Conservation (phyloP, 2,329 filamentous ascomycete genomes). For the Exophiala aquamarina region DNA sequence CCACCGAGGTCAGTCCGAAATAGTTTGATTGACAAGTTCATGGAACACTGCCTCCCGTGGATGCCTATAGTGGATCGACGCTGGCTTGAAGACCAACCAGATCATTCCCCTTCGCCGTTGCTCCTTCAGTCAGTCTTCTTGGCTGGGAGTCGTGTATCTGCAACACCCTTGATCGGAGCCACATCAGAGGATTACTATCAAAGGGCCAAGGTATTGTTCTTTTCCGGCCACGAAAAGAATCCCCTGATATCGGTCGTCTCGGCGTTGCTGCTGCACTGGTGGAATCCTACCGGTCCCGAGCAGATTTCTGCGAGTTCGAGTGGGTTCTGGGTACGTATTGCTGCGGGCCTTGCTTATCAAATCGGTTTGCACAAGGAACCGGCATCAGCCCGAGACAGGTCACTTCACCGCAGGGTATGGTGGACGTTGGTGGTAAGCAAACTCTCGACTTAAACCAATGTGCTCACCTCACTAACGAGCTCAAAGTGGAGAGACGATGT, state of each 20-base stretch:
- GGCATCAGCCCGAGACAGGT: not conserved
- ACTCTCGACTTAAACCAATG: not conserved
- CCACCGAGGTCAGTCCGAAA: constrained; percentile 12
- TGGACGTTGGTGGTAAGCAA: constrained; percentile 15
- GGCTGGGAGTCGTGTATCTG: not conserved
- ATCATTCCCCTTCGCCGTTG: constrained; percentile 3
- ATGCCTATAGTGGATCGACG: constrained; percentile 8
- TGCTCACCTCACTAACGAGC: not conserved
- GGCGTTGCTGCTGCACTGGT: constrained; percentile 14
- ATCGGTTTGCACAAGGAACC: constrained; percentile 18
- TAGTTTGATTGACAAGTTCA: constrained; percentile 11
- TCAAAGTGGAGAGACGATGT: constrained; percentile 7
- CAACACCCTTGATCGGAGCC: not conserved
- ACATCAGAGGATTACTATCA: constrained; percentile 13
- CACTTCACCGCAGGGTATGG: constrained; percentile 13
- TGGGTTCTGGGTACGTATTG: constrained; percentile 14
- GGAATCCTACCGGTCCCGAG: constrained; percentile 15
- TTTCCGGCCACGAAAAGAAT: constrained; percentile 13
- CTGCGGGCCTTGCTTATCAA: constrained; percentile 13
- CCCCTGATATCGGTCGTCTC: constrained; percentile 10
- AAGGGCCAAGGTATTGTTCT: constrained; percentile 13
- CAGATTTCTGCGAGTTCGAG: constrained; percentile 14
- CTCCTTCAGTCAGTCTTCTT: constrained; percentile 8
- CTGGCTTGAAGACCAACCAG: not conserved
- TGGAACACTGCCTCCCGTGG: constrained; percentile 10